Conservation (phyloP, 2,329 filamentous ascomycete species). For the Pyricularia grisea region DNA sequence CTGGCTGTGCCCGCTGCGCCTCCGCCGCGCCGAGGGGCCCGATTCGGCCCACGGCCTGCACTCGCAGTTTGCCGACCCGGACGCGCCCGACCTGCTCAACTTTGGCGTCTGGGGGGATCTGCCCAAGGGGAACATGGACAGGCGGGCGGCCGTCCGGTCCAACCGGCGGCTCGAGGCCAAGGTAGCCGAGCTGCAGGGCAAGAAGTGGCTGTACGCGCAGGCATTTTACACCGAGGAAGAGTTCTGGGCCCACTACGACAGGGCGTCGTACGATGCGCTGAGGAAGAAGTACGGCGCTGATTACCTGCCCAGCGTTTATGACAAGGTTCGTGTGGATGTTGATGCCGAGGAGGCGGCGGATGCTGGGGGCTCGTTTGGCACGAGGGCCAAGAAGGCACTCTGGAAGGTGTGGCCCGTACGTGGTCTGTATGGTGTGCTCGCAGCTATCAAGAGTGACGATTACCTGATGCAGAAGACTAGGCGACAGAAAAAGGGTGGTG, state of each 20-base stretch:
- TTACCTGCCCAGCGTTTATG: conserved; percentile 54
- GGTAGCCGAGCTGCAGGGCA: conserved; percentile 34
- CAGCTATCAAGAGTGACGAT: conserved; percentile 32
- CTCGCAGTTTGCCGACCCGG: conserved; percentile 30
- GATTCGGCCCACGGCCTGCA: conserved; percentile 36
- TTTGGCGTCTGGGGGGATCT: conserved; percentile 52
- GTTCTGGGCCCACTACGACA: conserved; percentile 58
- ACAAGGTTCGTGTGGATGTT: conserved; percentile 52
- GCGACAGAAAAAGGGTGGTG: not conserved
- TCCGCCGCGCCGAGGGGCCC: conserved; percentile 27
- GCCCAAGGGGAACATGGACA: conserved; percentile 22
- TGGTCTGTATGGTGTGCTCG: conserved; percentile 36
- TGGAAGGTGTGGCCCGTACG: conserved; percentile 30
- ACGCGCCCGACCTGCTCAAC: conserved; percentile 35
- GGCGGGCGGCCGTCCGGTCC: conserved; percentile 35
- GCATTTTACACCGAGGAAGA: conserved; percentile 59
- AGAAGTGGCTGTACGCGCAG: conserved; percentile 61
- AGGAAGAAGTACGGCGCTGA: conserved; percentile 48
- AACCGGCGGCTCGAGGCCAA: conserved; percentile 47
- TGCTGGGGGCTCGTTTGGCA: not conserved
- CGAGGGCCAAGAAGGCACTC: conserved; percentile 17
- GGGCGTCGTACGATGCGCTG: conserved; percentile 47
- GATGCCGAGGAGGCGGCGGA: conserved; percentile 20
- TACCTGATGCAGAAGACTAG: conserved; percentile 29
- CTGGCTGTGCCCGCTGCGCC: conserved; percentile 44